Evolutionary conservation across 108 stramenopile species (phyloP), one percentile per base, ranked within the genome.

Genomic region (Poteriospumella lacustris): DNA sequence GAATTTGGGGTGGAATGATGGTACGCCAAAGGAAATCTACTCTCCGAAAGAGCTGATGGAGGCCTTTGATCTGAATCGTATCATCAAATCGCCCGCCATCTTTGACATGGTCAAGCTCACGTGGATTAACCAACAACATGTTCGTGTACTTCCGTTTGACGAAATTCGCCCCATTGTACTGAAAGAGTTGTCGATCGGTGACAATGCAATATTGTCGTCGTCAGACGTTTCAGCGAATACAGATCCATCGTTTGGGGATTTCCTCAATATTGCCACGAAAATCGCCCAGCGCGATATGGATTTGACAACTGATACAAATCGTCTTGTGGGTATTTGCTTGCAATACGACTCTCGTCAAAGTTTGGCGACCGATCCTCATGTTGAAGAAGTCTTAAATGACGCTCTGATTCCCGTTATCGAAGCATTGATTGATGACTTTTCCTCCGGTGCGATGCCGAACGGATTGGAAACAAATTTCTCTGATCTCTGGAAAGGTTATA

Each of bases 21-120:
- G 96, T n/a, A 93, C 93, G 0, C 93, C 94, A 47, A 88, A 95
- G 84, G 96, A 96, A 75, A 93, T 96, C 38, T 96, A 92, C 79
- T 87, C 92, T 0, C 81, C 92, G 3, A 92, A 95, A 44, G 96
- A 96, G 79, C 82, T 96, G n/a, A 91, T 94, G 67, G 92, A 96
- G 58, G 88, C 87, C 3, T 96, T 95, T 78, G 92, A 93, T 42
- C 78, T 95, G 58, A 76, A 92, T 68, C 90, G 94, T 43, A 92
- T 94, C 34, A 92, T 95, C 24, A 94, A 93, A 82, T 92, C 91
- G 75, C 91, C 95, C 0, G 91, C 92, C 38, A 91, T 96, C 2
- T 96, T 96, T 81, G 96, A 96, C 79, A 92, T 93, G 89, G 89
- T 89, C 58, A 96, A 96, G 83, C 89, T 96, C 40, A 87, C n/a